Conservation (phyloP, 805 yeast genomes). For the Kuraishia capsulata region DNA sequence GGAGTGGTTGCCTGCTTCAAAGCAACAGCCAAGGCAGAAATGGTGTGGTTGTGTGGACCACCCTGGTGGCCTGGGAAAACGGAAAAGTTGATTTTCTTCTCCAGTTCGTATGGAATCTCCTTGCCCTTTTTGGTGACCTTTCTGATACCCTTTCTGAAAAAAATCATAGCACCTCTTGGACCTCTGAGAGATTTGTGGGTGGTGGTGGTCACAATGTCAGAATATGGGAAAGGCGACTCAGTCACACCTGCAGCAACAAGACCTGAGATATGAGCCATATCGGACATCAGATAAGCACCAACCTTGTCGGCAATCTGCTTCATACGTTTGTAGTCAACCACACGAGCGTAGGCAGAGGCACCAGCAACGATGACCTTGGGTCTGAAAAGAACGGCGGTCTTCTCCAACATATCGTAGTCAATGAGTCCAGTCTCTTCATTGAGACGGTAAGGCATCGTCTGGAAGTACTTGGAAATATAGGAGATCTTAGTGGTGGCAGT, state of each 20-base stretch:
- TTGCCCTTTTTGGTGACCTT: conserved; percentile 78
- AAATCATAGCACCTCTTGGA: conserved; percentile 98
- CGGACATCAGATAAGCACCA: conserved; percentile 87
- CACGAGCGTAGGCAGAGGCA: conserved; percentile 90
- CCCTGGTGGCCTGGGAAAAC: conserved; percentile 99
- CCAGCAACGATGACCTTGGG: conserved; percentile 96
- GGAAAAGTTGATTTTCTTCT: conserved; percentile 86
- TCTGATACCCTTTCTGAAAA: conserved; percentile 91
- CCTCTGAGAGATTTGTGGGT: conserved; percentile 98
- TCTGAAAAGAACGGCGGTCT: conserved; percentile 78
- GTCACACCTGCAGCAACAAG: conserved; percentile 90
- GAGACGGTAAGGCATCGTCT: conserved; percentile 95
- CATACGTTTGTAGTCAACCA: conserved; percentile 86
- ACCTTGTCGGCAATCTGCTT: conserved; percentile 84
- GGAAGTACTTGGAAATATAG: conserved; percentile 87
- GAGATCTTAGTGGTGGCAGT: conserved; percentile 85
- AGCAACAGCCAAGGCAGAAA: conserved; percentile 92
- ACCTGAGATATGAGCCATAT: conserved; percentile 98
- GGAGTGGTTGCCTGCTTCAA: conserved; percentile 86
- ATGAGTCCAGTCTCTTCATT: conserved; percentile 81
- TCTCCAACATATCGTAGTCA: conserved; percentile 82
- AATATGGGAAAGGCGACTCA: conserved; percentile 85
- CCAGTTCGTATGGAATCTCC: conserved; percentile 79
- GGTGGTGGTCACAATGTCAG: conserved; percentile 96
- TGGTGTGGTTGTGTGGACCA: conserved; percentile 98